Base-by-base conservation (phyloP, 768 basidiomycete species). In the Fomitopsis pulvina region DNA sequence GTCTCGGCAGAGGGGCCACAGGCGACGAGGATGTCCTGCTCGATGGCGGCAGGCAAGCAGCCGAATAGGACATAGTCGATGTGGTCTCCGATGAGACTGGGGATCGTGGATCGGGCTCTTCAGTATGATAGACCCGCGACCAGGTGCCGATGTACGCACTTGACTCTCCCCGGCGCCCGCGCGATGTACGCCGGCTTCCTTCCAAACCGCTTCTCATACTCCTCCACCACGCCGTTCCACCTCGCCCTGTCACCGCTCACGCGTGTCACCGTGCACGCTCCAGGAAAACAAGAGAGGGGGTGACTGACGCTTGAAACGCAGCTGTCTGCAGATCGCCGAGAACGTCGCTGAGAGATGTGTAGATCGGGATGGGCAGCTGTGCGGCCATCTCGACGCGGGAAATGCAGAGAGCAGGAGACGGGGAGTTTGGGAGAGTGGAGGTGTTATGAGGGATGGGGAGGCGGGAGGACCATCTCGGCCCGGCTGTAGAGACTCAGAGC, bases 1-100 rank as follows among this genome's bases (percentile, higher is more conserved):
- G 11, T 6, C 25, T 53, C 24, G 51, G 63, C 30, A 63, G 57
- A 52, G 45, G 74, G n/a, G 75, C 75, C 27, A 76, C 80, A 66
- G 78, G 90, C 89, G 48, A 92, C 84, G 45, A 92, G 71, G 56
- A 92, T 83, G 63, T 92, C 92, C 45, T 79, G 79, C 55, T 91
- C 90, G 32, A 92, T 77, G 0, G 90, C 91, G n/a, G 84, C 77
- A 14, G 90, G 92, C 29, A 92, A 74, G 7, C 88, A 88, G 3
- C 90, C 90, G 56, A 91, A 90, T 24, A 90, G 70, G 0, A 83
- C 79, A 56, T 91, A 91, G 65, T 91, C 88, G 63, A 91, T 85
- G 61, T 91, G 86, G 68, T 90, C 87, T 27, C 87, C 87, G 80
- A 68, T 63, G 16, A 66, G 48, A 45, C 50, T 59, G 37, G 16